A percentile compares a stretch with the other conserved stretches of the same genome.
phyloP scores from a whole-genome alignment of 106 monocot species.

The Iris macrosiphon region DNA sequence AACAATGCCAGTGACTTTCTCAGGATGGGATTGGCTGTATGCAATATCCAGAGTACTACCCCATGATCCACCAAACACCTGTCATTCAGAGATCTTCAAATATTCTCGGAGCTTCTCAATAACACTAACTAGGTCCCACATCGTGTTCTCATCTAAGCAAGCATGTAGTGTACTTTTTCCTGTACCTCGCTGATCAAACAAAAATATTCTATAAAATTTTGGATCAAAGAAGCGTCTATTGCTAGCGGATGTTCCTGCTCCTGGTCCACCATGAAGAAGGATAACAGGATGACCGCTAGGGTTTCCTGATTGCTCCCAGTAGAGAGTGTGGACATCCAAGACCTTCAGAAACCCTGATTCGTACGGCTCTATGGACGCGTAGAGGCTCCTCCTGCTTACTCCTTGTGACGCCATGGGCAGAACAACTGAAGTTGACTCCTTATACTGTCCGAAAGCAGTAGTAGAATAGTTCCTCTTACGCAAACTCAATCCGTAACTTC shows the following conservation, averaged over 20 bases:
- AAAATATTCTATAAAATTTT: conserved; percentile 83
- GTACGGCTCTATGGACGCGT: conserved; percentile 69
- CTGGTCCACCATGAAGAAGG: conserved; percentile 99
- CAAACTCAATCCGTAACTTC: too few relatives aligned
- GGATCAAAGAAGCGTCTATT: conserved; percentile 95
- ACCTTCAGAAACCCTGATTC: conserved; percentile 76
- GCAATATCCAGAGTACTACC: conserved; percentile 94
- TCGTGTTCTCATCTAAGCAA: conserved; percentile 95
- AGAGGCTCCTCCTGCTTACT: conserved; percentile 33
- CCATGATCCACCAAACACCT: conserved; percentile 99
- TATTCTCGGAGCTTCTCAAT: conserved; percentile 88
- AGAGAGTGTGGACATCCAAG: conserved; percentile 68
- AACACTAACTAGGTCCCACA: conserved; percentile 92
- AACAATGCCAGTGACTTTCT: conserved; percentile 93
- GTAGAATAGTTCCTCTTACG: too few relatives aligned
- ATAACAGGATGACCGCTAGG: conserved; percentile 86
- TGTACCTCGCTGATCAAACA: conserved; percentile 98
- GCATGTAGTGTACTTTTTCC: conserved; percentile 98
- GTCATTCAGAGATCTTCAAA: conserved; percentile 88
- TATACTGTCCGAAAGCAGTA: conserved; percentile 6
- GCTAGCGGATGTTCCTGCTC: conserved; percentile 73
- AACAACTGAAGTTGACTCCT: conserved; percentile 21
- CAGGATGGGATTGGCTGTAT: conserved; percentile 87
- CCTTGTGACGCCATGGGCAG: conserved; percentile 16
- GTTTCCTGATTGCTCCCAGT: conserved; percentile 98